Conservation (phyloP, 192 early-diverging fungal species). For the Linnemannia exigua region DNA sequence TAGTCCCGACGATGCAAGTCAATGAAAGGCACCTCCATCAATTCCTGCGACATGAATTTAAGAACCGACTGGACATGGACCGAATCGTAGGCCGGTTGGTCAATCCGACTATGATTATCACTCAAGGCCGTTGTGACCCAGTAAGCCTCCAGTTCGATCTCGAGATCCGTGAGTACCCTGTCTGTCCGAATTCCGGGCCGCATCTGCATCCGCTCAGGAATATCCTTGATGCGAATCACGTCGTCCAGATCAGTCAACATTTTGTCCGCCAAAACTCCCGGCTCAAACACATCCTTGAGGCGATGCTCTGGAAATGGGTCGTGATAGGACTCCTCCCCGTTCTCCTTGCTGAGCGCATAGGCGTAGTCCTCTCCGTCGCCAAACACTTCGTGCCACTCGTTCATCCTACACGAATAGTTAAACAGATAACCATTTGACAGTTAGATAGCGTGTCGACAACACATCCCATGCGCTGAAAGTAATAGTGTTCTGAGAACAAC, state of each 20-base stretch:
- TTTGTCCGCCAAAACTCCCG: slow-evolving; percentile 86
- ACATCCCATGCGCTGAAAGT: not conserved
- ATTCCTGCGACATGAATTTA: slow-evolving; percentile 71
- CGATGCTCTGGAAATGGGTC: slow-evolving; percentile 65
- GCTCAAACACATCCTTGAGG: slow-evolving; percentile 80
- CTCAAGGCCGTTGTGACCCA: slow-evolving; percentile 65
- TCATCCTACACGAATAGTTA: slow-evolving; percentile 63
- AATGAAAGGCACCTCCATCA: slow-evolving; percentile 94
- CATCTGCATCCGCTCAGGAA: slow-evolving; percentile 95
- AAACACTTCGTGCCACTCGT: slow-evolving; percentile 90
- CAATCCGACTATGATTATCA: slow-evolving; percentile 23
- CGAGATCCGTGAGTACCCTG: slow-evolving; percentile 64
- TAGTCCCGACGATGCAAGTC: slow-evolving; percentile 88
- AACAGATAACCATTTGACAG: slow-evolving; percentile 3
- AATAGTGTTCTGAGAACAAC: slow-evolving; percentile 33
- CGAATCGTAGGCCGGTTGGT: slow-evolving; percentile 24
- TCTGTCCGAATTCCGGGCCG: slow-evolving; percentile 61
- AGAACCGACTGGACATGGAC: slow-evolving; percentile 43
- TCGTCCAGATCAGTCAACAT: slow-evolving; percentile 96
- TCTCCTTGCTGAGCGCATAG: slow-evolving; percentile 66
- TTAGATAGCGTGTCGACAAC: not conserved
- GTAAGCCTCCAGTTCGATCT: slow-evolving; percentile 74
- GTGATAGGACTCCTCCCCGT: slow-evolving; percentile 40
- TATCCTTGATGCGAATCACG: slow-evolving; percentile 85
- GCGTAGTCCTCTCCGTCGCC: slow-evolving; percentile 93